Evolutionary conservation across 1,139 yeast species (phyloP), one percentile per base, ranked within the genome.

Genomic region (Scheffersomyces parashehatae): DNA sequence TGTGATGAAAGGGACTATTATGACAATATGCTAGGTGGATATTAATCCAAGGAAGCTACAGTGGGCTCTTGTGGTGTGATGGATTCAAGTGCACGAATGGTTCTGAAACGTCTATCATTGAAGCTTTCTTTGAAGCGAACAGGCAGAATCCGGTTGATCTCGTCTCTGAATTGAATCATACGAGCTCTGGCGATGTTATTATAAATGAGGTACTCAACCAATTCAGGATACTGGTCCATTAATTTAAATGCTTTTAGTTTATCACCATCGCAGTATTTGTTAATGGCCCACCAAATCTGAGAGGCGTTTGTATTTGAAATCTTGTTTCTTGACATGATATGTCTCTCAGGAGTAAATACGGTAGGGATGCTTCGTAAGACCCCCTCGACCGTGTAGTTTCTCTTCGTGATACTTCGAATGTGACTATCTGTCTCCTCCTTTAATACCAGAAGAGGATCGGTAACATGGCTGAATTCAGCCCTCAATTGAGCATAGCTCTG

Each of bases 171-270:
- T 15, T 44, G 41, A 26, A 48, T 49, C 13, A 52, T 36, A 37
- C 67, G 54, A 5, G 46, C 38, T 30, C 60, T 50, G 9, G 58
- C 50, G 3, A 52, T 48, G 12, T 53, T 55, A 36, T 55, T 57
- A 35, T 54, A 54, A 36, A 63, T 44, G 34, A 70, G 48, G 37
- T 54, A 66, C 42, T 65, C 70, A 29, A 71, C 56, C 1, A 73
- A 62, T 29, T 59, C 59, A 1, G 77, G 77, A 44, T 53, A 71
- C 29, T 60, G 48, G 43, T 67, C 68, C 62, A 60, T 60, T 37
- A 70, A 51, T 29, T 51, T 45, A 44, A 59, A 66, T 24, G 64
- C 60, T 30, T 45, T 40, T 0, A 39, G 12, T 20, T 48, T 45
- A 39, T 62, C 58, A 4, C 46, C 51, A 5, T 47, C 49, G 35